Base-by-base conservation (phyloP, 2,329 filamentous ascomycete genomes). In the Alternaria sp. region DNA sequence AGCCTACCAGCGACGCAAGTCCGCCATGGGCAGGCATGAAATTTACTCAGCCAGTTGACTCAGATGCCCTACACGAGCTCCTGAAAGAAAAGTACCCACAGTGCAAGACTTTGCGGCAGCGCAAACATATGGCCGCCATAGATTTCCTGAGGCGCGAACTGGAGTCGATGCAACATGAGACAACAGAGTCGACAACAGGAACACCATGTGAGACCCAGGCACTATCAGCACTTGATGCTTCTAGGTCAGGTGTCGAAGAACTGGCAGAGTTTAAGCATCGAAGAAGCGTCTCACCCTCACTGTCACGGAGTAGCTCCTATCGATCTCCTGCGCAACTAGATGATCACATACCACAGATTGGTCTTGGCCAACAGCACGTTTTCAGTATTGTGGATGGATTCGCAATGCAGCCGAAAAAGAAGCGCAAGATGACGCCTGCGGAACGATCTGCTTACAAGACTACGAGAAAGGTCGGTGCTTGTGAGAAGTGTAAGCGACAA, bases 61-160 rank as follows among this genome's bases (percentile, higher is more conserved):
- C 75, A 3, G 75, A 77, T 54, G 62, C 43, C 6, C 55, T 77
- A 10, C 61, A 63, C 15, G 73, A 75, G n/a, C 58, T 63, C 15
- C 66, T 77, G 5, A 71, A 63, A 45, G 30, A 17, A 12, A 49
- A 55, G 21, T 76, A 72, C 43, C 70, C 73, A 9, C n/a, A 68
- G 11, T 66, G 67, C 21, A 43, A 51, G 15, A 74, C 62, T 44
- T 59, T 71, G 17, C 64, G 71, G 15, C 66, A 77, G 50, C 66
- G 75, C 15, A 76, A 76, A 36, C 68, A 74, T 57, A 61, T 67
- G 54, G 75, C 74, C n/a, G 64, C 69, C 3, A 76, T 76, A 17
- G 65, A 68, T n/a, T 75, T 75, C 32, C 57, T 77, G 9, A n/a
- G 45, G 10, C 44, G 53, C 3, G 75, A 77, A 44, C 67, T 77